These are phyloP conservation scores for Candida vartiovaarae DNA, from an alignment of 805 yeast genomes.

Conservation along the genomic window DNA sequence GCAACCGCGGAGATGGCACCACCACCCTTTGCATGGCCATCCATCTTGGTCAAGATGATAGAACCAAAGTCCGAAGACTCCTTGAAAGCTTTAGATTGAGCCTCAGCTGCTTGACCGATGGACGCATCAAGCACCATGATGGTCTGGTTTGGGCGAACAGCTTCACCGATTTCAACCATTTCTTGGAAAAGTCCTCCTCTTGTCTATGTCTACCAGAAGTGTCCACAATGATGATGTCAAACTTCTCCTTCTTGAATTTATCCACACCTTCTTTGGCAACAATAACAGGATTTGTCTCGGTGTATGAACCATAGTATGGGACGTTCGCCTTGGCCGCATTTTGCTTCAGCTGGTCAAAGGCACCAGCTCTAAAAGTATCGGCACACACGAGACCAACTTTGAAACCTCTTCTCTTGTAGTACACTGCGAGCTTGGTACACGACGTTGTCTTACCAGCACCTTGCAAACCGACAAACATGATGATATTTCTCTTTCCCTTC, in stretches of 20 bases:
- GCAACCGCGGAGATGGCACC: conserved; percentile 99
- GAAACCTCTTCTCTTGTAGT: conserved; percentile 87
- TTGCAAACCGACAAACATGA: conserved; percentile 97
- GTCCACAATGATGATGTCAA: conserved; percentile 91
- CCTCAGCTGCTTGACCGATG: conserved; percentile 97
- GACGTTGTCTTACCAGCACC: conserved; percentile 99
- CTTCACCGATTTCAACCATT: conserved; percentile 87
- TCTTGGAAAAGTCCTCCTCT: conserved; percentile 88
- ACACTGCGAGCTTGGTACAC: conserved; percentile 93
- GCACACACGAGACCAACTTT: conserved; percentile 98
- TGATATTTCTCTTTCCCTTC: conserved; percentile 70
- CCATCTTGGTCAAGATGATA: conserved; percentile 91
- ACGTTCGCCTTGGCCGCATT: conserved; percentile 93
- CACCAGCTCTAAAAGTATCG: conserved; percentile 99
- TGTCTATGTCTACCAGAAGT: conserved; percentile 98
- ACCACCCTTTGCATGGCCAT: conserved; percentile 99
- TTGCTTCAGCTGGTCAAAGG: conserved; percentile 96
- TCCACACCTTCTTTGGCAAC: conserved; percentile 90
- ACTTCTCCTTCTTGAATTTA: conserved; percentile 83
- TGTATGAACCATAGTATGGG: conserved; percentile 91
- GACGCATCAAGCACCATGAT: conserved; percentile 97
- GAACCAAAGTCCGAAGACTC: conserved; percentile 92
- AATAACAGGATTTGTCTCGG: conserved; percentile 91
- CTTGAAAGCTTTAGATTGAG: conserved; percentile 90
- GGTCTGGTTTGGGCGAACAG: conserved; percentile 90